phyloP scores from a whole-genome alignment of 192 early-diverging fungal genomes.

The Coemansia sp. region DNA sequence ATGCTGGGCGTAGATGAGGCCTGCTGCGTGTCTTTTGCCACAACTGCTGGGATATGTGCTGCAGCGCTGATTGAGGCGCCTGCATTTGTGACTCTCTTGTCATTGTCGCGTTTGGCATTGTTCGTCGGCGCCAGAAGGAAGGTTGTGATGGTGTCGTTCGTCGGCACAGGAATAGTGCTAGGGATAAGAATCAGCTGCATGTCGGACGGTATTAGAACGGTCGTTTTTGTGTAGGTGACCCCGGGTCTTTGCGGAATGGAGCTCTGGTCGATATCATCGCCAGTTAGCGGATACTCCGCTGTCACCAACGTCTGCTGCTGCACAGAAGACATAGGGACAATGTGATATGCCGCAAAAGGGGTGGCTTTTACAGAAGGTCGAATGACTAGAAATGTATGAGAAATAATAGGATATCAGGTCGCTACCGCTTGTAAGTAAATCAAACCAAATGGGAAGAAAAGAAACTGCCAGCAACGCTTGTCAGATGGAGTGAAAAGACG shows the following conservation, averaged over 20 bases:
- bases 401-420: background rate
- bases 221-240: conserved; percentile 19
- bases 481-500: too few species aligned
- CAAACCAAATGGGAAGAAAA: conserved; percentile 1
- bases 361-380: background rate
- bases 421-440: conserved; percentile 3
- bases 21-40: background rate
- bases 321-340: background rate
- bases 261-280: conserved; percentile 1
- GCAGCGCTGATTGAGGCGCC: background rate
- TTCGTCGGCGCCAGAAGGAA: conserved; percentile 9
- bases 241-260: conserved; percentile 11
- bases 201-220: conserved; percentile 29
- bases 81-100: background rate
- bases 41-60: background rate
- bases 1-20: background rate
- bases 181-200: conserved; percentile 31
- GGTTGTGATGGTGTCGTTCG: conserved; percentile 15
- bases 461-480: background rate
- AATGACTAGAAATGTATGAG: background rate
- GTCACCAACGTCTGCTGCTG: conserved; percentile 6
- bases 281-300: conserved; percentile 16
- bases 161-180: conserved; percentile 10
- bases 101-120: background rate
- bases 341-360: background rate